Base-by-base conservation (phyloP, 2,329 filamentous ascomycete species). In the Tolypocladium inflatum region DNA sequence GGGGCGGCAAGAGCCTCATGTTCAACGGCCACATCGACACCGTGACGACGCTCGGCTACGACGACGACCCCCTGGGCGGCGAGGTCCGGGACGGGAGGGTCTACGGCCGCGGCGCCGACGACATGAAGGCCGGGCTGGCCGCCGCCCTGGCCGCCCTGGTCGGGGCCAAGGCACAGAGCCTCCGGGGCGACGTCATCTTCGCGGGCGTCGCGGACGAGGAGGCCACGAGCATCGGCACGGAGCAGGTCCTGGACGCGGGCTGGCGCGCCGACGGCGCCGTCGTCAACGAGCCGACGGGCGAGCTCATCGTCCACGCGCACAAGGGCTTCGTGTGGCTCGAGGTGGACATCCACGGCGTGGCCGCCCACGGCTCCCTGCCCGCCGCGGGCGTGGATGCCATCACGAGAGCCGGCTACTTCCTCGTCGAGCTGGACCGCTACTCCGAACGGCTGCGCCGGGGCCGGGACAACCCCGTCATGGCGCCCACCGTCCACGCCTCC, bases 131-230 rank as follows among this genome's bases (percentile, higher is more conserved):
- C 3, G 79, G 80, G 0, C 55, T 82, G 1, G 79, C 80, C 5
- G 76, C 78, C 3, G 71, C 68, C 4, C 70, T 83, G 62, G 66
- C 74, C 0, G 70, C 77, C 0, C 61, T 80, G 3, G 67, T 74
- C 10, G 67, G 69, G 3, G 68, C 70, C 4, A 77, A 76, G 53
- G 65, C 63, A 1, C 71, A 74, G 26, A 63, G 65, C 0, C 71
- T 78, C 11, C 64, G 69, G 0, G 80, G 81, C 3, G 76, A 83
- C 54, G 72, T 83, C 10, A 77, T 83, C 10, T 69, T 84, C 7
- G 72, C 80, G 0, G 80, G 76, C 1, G 80, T 83, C 3, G 76
- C 80, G 0, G 80, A 83, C 50, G 80, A 83, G 57, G 81, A 83
- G 61, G 73, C 73, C 48, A 65, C 69, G 5, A 80, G 77, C 35